phyloP scores from a whole-genome alignment of 805 yeast genomes.

The Komagataella populi region DNA sequence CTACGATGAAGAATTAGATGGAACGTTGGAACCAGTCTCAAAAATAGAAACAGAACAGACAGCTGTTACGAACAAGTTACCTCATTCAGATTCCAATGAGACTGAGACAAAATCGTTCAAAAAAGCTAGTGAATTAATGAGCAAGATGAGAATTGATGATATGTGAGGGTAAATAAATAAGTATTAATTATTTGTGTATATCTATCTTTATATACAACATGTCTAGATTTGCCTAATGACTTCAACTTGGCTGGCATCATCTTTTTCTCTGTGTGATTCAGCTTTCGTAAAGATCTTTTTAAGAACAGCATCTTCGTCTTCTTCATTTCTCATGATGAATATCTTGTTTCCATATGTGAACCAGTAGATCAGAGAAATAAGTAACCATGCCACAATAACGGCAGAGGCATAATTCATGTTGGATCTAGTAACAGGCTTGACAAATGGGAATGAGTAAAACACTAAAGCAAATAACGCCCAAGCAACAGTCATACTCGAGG shows the following conservation, averaged over 20 bases:
- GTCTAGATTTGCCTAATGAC: not conserved
- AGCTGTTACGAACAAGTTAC: not conserved
- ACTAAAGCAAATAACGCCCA: slow-evolving; percentile 51
- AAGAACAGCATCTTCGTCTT: not conserved
- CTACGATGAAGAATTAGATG: slow-evolving; percentile 1
- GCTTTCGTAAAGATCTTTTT: not conserved
- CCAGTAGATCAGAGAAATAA: slow-evolving; percentile 41
- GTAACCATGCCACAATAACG: slow-evolving; percentile 32
- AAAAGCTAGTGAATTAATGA: not conserved
- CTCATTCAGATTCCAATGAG: not conserved
- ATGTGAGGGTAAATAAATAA: too few species aligned
- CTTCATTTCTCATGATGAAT: slow-evolving; percentile 6
- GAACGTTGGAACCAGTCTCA: not conserved
- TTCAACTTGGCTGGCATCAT: not conserved
- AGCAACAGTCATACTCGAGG: slow-evolving; percentile 33
- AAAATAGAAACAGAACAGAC: not conserved
- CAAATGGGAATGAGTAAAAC: slow-evolving; percentile 52
- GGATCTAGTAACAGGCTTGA: slow-evolving; percentile 44
- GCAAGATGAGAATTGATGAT: not conserved
- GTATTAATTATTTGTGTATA: not conserved
- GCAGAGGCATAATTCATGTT: slow-evolving; percentile 59
- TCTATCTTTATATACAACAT: not conserved
- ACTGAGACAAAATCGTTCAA: not conserved
- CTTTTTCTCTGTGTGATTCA: not conserved
- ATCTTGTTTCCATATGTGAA: slow-evolving; percentile 18